Percentiles rank a stretch among this genome's conserved stretches.
These are phyloP conservation scores for Pogostemon cablin DNA, from an alignment of 257 asterid genomes.

Conservation along the genomic window DNA sequence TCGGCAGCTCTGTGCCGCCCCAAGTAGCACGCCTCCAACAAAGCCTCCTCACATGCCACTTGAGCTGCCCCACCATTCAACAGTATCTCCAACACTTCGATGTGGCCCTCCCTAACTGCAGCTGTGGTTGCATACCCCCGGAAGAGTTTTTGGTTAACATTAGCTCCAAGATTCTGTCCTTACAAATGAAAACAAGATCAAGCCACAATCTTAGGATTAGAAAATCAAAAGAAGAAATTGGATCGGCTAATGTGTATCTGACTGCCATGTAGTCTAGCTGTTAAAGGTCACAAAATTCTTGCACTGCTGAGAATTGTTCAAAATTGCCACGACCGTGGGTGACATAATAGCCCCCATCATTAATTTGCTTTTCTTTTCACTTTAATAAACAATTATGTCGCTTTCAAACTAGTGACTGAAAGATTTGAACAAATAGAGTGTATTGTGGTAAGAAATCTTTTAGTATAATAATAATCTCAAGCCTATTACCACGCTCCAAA, in stretches of 20 bases:
- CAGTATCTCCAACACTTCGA: slow-evolving; percentile 57
- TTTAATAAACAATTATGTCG: slow-evolving; percentile 6
- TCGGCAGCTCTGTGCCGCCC: slow-evolving; percentile 62
- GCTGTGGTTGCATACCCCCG: slow-evolving; percentile 82
- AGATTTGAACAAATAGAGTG: slow-evolving; percentile 22
- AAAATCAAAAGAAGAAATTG: background rate
- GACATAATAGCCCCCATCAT: background rate
- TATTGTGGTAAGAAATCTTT: background rate
- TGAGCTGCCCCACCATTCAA: slow-evolving; percentile 64
- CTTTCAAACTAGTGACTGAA: background rate
- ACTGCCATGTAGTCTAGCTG: background rate
- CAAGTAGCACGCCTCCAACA: slow-evolving; percentile 63
- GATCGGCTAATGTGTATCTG: background rate
- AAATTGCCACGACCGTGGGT: background rate
- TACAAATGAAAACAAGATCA: slow-evolving; percentile 4
- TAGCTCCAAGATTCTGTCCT: slow-evolving; percentile 62
- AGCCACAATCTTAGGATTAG: background rate
- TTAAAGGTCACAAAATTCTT: background rate
- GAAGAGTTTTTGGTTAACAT: slow-evolving; percentile 68
- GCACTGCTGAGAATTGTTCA: background rate
- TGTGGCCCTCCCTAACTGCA: slow-evolving; percentile 73
- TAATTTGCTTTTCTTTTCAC: background rate
- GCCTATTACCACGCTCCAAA: slow-evolving; percentile 35
- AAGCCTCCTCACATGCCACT: slow-evolving; percentile 76
- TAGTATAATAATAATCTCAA: slow-evolving; percentile 21